These are phyloP conservation scores for Mycena capillaripes DNA, from an alignment of 768 basidiomycete species.

Conservation along the genomic window DNA sequence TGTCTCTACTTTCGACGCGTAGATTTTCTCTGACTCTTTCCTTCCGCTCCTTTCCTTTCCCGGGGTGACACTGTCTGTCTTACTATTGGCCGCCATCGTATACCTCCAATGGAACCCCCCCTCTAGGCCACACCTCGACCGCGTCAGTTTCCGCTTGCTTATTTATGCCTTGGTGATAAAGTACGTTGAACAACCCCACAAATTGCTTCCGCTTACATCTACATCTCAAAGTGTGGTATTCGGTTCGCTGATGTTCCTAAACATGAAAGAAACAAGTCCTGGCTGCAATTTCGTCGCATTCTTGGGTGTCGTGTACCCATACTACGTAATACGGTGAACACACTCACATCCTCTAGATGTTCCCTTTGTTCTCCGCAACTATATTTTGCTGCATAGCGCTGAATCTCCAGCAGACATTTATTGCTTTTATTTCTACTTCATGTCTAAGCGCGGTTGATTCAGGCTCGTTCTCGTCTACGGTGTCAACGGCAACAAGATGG, in stretches of 20 bases:
- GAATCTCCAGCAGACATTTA: slow-evolving; percentile 43
- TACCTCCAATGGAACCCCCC: neutral
- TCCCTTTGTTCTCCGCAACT: slow-evolving; percentile 39
- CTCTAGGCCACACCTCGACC: slow-evolving; percentile 5
- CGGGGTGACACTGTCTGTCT: neutral
- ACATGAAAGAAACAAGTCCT: neutral
- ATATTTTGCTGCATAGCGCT: slow-evolving; percentile 43
- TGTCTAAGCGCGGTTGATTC: neutral
- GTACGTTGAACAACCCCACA: slow-evolving; percentile 16
- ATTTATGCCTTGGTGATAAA: slow-evolving; percentile 14
- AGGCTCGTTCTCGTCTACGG: slow-evolving; percentile 3
- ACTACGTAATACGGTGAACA: too few relatives aligned
- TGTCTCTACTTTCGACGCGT: too few relatives aligned
- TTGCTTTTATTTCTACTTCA: neutral
- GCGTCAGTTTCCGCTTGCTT: slow-evolving; percentile 14
- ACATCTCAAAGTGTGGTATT: neutral
- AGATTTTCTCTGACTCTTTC: too few relatives aligned
- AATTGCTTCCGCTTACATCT: neutral
- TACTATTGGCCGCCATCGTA: neutral
- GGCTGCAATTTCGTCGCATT: slow-evolving; percentile 13
- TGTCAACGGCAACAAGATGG: slow-evolving; percentile 11
- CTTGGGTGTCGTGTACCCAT: too few relatives aligned
- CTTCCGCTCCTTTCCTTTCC: too few relatives aligned
- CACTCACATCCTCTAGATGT: too few relatives aligned
- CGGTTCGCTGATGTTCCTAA: neutral